A percentile compares a stretch with the other conserved stretches of the same genome.
These are phyloP conservation scores for Hemerocallis citrina DNA, from an alignment of 106 monocot genomes.

Conservation along the genomic window DNA sequence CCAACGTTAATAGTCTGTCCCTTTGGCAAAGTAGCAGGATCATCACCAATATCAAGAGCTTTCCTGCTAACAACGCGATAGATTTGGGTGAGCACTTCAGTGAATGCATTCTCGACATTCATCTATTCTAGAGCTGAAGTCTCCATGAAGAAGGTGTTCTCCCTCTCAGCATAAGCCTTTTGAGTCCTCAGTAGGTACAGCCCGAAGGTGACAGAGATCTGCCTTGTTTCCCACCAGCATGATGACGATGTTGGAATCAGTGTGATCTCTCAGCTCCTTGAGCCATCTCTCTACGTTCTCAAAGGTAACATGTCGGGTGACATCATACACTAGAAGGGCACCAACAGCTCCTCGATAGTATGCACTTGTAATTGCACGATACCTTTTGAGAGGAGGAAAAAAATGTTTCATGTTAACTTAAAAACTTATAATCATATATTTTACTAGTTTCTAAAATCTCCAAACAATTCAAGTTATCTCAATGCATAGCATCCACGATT, in stretches of 20 bases:
- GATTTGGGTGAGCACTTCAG: slow-evolving; percentile 79
- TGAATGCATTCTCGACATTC: slow-evolving; percentile 78
- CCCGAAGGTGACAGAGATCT: slow-evolving; percentile 67
- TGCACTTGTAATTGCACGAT: slow-evolving; percentile 67
- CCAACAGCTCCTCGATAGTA: slow-evolving; percentile 71
- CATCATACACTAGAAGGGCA: slow-evolving; percentile 76
- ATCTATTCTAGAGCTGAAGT: slow-evolving; percentile 75
- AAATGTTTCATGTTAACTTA: neutral
- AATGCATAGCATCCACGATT: no score
- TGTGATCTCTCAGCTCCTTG: slow-evolving; percentile 72
- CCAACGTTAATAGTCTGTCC: slow-evolving; percentile 76
- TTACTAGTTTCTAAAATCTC: no score
- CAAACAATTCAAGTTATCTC: no score
- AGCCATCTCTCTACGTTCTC: slow-evolving; percentile 86
- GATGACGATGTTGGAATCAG: slow-evolving; percentile 58
- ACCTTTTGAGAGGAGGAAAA: slow-evolving; percentile 19
- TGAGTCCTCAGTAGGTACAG: slow-evolving; percentile 64
- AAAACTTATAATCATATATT: neutral
- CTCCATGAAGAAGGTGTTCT: slow-evolving; percentile 76
- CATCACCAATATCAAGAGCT: slow-evolving; percentile 55
- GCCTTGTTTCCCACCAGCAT: slow-evolving; percentile 91
- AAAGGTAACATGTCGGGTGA: slow-evolving; percentile 74
- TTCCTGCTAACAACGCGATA: slow-evolving; percentile 59
- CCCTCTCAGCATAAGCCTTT: slow-evolving; percentile 62
- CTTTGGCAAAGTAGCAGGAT: slow-evolving; percentile 58